phyloP scores from a whole-genome alignment of 768 basidiomycete genomes.

The Lactarius sanguifluus region DNA sequence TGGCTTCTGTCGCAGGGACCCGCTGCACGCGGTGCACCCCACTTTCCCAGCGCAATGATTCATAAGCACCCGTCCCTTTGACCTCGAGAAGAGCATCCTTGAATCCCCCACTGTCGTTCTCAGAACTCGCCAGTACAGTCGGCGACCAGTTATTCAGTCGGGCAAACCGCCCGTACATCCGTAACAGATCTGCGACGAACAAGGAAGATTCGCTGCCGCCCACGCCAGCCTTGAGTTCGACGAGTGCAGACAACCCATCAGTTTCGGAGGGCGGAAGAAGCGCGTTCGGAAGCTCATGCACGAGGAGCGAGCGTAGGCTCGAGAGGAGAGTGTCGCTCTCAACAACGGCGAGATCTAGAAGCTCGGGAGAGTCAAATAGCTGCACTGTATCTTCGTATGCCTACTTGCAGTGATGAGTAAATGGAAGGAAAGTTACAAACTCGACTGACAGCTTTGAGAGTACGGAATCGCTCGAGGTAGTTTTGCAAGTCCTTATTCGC shows the following conservation, averaged over 20 bases:
- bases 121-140: constrained; percentile 56
- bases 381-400: constrained; percentile 24
- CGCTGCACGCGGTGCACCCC: constrained; percentile 96
- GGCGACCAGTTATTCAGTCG: constrained; percentile 59
- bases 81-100: constrained; percentile 81
- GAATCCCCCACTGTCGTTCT: constrained; percentile 60
- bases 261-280: constrained; percentile 75
- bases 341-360: constrained; percentile 25
- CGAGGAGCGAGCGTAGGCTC: constrained; percentile 30
- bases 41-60: constrained; percentile 82
- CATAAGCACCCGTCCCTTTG: constrained; percentile 76
- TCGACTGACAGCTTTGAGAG: constrained; percentile 18
- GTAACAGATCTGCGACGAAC: constrained; percentile 72
- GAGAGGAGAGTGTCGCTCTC: constrained; percentile 18
- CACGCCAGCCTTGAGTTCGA: constrained; percentile 92
- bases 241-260: constrained; percentile 64
- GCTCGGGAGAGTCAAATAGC: constrained; percentile 26
- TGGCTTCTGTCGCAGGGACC: constrained; percentile 86
- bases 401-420: constrained; percentile 22
- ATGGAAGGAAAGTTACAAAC: not conserved
- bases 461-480: constrained; percentile 10
- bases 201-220: constrained; percentile 88
- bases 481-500: constrained; percentile 10
- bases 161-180: constrained; percentile 79
- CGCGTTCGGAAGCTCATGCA: constrained; percentile 60